Conservation (phyloP, 1,284 basidiomycete genomes). For the Puccinia horiana region DNA sequence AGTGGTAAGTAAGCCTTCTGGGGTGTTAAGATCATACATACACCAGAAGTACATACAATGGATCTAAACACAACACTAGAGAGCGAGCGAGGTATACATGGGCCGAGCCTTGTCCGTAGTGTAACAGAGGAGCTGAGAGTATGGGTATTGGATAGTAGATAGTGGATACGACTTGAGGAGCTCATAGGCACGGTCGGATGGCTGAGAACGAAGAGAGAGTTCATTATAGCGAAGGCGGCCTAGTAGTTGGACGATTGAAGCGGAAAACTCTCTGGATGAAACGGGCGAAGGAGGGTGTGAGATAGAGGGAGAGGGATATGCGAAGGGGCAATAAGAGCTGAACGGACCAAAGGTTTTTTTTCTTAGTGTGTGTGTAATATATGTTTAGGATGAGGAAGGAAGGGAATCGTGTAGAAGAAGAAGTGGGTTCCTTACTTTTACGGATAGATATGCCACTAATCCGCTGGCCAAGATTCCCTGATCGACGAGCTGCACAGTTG, state of each 20-base stretch:
- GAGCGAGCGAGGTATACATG: no score
- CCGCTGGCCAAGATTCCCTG: not conserved
- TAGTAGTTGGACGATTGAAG: not conserved
- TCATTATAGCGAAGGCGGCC: not conserved
- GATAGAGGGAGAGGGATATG: not conserved
- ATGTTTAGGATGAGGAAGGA: not conserved
- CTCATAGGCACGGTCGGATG: no score
- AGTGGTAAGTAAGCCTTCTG: no score
- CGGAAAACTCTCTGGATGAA: not conserved
- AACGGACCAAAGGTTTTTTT: no score
- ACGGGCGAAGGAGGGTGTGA: not conserved
- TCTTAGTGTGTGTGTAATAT: not conserved
- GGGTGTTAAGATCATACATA: no score
- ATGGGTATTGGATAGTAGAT: no score
- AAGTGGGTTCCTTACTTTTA: not conserved
- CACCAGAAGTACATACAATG: no score
- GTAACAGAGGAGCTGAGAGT: no score
- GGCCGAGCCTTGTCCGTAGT: no score
- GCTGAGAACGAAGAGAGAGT: not conserved
- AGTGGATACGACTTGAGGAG: no score
- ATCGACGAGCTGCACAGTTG: no score
- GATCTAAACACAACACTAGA: no score
- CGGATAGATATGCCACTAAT: slow-evolving; percentile 17
- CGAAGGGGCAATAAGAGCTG: slow-evolving; percentile 14
- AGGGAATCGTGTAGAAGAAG: not conserved